Percentiles rank a stretch among this genome's conserved stretches.
These are phyloP conservation scores for Quercus bicolor DNA, from an alignment of 306 rosid species.

Conservation along the genomic window DNA sequence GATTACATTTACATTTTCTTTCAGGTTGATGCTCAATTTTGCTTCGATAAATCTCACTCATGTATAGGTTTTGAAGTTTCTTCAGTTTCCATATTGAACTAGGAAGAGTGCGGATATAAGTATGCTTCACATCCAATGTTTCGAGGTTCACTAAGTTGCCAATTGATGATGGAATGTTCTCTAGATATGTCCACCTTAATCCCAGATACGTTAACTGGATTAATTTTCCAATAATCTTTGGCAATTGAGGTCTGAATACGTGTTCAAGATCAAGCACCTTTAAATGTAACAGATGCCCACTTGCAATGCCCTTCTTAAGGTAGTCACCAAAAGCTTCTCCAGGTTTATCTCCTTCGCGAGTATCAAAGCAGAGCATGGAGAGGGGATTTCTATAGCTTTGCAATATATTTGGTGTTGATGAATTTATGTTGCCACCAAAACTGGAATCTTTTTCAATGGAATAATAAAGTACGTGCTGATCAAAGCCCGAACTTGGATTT, in stretches of 20 bases:
- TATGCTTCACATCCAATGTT: constrained; percentile 39
- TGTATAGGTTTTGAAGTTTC: constrained; percentile 23
- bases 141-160: constrained; percentile 29
- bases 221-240: constrained; percentile 13
- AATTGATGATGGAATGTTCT: constrained; percentile 23
- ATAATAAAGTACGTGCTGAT: too few species aligned
- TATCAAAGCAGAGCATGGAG: too few species aligned
- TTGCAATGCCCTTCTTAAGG: too few species aligned
- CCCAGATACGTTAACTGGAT: constrained; percentile 25
- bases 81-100: constrained; percentile 34
- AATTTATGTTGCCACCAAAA: too few species aligned
- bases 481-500: too few species aligned
- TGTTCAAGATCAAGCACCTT: constrained; percentile 18
- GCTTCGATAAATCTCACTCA: constrained; percentile 15
- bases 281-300: too few species aligned
- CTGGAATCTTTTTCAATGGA: too few species aligned
- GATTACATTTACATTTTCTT: too few species aligned
- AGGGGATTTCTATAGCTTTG: too few species aligned
- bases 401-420: too few species aligned
- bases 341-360: too few species aligned
- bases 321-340: too few species aligned
- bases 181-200: constrained; percentile 33
- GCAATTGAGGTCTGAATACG: constrained; percentile 38
- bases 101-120: constrained; percentile 22
- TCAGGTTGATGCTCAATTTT: constrained; percentile 10